A percentile compares a stretch with the other conserved stretches of the same genome.
Evolutionary conservation across 1,284 basidiomycete species (phyloP).

Genomic region (Melampsora americana): DNA sequence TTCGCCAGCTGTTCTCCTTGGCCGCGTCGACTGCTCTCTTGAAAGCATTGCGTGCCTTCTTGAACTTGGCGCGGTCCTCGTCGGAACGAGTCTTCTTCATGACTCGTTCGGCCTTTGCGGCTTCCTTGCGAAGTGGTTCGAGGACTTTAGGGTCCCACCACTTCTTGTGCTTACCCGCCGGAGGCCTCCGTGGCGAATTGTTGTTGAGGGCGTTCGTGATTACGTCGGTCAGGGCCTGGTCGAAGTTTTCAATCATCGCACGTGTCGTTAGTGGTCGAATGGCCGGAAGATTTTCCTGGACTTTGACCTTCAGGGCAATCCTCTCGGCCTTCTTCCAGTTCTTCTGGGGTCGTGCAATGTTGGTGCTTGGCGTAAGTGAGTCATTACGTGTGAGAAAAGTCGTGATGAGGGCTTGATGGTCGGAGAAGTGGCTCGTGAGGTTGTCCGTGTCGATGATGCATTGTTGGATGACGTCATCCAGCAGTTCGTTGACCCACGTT

Average conservation of each 20-base stretch:
- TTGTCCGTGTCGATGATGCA: no score
- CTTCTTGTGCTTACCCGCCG: background rate
- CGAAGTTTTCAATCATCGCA: background rate
- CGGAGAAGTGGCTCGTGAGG: no score
- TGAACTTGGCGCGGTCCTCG: no score
- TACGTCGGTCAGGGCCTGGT: background rate
- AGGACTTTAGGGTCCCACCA: background rate
- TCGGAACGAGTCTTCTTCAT: no score
- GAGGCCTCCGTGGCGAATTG: background rate
- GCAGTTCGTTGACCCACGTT: no score
- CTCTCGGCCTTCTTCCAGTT: background rate
- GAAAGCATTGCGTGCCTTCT: no score
- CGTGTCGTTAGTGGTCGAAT: background rate
- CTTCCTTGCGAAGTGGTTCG: no score
- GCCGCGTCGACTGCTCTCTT: no score
- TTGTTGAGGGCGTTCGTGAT: background rate
- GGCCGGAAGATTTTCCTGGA: background rate
- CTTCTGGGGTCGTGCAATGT: background rate
- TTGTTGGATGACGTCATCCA: no score
- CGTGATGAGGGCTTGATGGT: constrained; percentile 29
- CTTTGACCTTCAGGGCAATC: background rate
- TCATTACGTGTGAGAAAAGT: background rate
- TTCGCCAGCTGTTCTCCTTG: no score
- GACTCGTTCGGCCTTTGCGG: no score
- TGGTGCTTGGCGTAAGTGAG: background rate